Conservation (phyloP, 305 asterid species). For the Ilex paraguariensis region DNA sequence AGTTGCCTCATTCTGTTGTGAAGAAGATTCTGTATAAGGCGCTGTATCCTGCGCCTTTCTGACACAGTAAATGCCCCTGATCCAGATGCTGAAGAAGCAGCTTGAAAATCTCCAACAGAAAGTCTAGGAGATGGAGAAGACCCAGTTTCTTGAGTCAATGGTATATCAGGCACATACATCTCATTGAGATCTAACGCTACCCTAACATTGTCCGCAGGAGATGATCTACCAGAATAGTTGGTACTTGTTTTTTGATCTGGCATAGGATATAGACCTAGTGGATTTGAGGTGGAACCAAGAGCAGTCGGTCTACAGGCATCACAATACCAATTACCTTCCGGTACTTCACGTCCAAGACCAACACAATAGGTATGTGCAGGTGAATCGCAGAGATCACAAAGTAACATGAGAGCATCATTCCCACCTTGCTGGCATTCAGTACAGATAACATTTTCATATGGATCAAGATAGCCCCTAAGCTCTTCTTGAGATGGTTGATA, state of each 20-base stretch:
- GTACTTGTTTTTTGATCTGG: slow-evolving; percentile 41
- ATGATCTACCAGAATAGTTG: slow-evolving; percentile 40
- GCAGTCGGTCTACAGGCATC: slow-evolving; percentile 87
- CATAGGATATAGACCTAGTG: slow-evolving; percentile 38
- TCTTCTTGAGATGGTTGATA: slow-evolving; percentile 98
- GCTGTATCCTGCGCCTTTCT: slow-evolving; percentile 72
- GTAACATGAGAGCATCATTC: slow-evolving; percentile 92
- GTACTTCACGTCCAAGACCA: slow-evolving; percentile 87
- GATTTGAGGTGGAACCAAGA: slow-evolving; percentile 43
- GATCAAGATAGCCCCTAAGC: slow-evolving; percentile 82
- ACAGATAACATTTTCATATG: slow-evolving; percentile 75
- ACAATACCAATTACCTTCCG: slow-evolving; percentile 97
- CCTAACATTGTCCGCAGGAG: slow-evolving; percentile 44
- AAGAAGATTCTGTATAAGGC: slow-evolving; percentile 58
- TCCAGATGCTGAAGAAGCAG: slow-evolving; percentile 49
- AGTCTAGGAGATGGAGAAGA: slow-evolving; percentile 43
- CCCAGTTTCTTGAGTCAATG: slow-evolving; percentile 37
- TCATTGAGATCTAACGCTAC: slow-evolving; percentile 79
- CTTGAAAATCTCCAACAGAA: slow-evolving; percentile 40
- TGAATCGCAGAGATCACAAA: slow-evolving; percentile 94
- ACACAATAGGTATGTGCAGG: slow-evolving; percentile 95
- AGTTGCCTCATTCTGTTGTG: slow-evolving; percentile 47
- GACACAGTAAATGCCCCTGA: slow-evolving; percentile 53
- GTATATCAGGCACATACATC: slow-evolving; percentile 75
- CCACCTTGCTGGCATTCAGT: slow-evolving; percentile 89